Evolutionary conservation across 2,329 filamentous ascomycete genomes (phyloP), one percentile per base, ranked within the genome.

Genomic region (Curvularia sp.): DNA sequence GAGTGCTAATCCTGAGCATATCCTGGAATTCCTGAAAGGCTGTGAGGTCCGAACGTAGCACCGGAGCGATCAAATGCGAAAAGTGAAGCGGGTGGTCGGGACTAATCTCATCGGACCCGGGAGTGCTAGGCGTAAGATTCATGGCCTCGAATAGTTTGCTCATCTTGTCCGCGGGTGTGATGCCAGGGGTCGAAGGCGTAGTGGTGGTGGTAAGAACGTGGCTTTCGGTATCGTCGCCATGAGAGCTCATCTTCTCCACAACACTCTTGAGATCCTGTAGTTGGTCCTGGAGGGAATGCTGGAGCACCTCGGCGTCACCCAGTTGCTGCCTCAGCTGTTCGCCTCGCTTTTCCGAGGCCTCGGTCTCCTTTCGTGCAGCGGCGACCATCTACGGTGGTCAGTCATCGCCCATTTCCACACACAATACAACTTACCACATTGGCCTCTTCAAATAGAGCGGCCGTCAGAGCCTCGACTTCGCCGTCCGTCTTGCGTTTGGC

Each of bases 381-480:
- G 94, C 91, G 52, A 99, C 95, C 94, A 99, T 98, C 83, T 88
- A 62, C 38, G 61, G 41, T 39, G 1, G 28, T 51, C 24, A 53
- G 43, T 10, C 31, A 9, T 18, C 9, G 5, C 41, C 28, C 44
- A n/a, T 8, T 18, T 38, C 5, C 2, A 24, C 28, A 38, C 4
- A 42, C 13, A 33, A 38, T 35, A 48, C 6, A 47, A 74, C 78
- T 59, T 75, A 88, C 86, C 78, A 90, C 93, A 80, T 99, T 98
- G 49, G 95, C 95, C 81, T 99, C 94, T 74, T 98, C 93, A 63
- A 99, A 99, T n/a, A 99, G 84, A 28, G 92, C 93, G 1, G 92
- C 88, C 0, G 95, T 98, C 63, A 99, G 79, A 52, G 88, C 91
- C 79, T 98, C 95, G 46, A 99, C 81, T 77, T 99, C 95, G 67